These are phyloP conservation scores for Amyloporia xantha DNA, from an alignment of 768 basidiomycete genomes.

Conservation along the genomic window DNA sequence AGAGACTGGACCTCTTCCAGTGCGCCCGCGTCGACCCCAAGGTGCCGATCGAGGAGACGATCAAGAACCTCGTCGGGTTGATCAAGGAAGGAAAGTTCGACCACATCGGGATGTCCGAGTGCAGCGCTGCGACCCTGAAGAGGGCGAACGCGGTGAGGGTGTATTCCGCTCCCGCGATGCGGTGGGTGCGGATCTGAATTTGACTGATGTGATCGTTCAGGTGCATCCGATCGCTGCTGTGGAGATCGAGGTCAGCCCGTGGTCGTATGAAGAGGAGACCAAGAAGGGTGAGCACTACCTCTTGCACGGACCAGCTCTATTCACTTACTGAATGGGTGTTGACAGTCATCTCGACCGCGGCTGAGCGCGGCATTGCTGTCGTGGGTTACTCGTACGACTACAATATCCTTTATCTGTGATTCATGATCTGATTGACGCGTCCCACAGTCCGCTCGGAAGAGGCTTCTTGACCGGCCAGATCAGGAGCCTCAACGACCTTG, in stretches of 20 bases:
- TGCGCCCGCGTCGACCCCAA: constrained; percentile 40
- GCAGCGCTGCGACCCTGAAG: constrained; percentile 39
- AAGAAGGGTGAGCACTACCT: constrained; percentile 42
- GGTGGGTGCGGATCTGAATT: no score
- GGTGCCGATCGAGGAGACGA: constrained; percentile 32
- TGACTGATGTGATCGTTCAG: constrained; percentile 48
- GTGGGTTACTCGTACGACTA: constrained; percentile 47
- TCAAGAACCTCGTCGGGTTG: constrained; percentile 36
- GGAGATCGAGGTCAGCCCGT: constrained; percentile 64
- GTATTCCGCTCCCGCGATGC: no score
- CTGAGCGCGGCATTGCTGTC: constrained; percentile 50
- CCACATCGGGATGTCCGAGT: constrained; percentile 56
- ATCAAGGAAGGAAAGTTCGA: constrained; percentile 50
- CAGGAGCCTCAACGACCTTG: constrained; percentile 30
- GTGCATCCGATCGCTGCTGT: constrained; percentile 50
- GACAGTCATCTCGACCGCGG: constrained; percentile 43
- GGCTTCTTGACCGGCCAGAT: constrained; percentile 49
- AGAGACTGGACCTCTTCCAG: constrained; percentile 57
- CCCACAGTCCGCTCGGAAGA: constrained; percentile 38
- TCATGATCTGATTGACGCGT: neutral
- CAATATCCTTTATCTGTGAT: no score
- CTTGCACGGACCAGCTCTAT: constrained; percentile 33
- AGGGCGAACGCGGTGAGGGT: constrained; percentile 29
- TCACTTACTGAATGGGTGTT: neutral
- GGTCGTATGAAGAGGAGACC: constrained; percentile 48